These are phyloP conservation scores for Pulveroboletus sp. DNA, from an alignment of 768 basidiomycete genomes.

Conservation along the genomic window DNA sequence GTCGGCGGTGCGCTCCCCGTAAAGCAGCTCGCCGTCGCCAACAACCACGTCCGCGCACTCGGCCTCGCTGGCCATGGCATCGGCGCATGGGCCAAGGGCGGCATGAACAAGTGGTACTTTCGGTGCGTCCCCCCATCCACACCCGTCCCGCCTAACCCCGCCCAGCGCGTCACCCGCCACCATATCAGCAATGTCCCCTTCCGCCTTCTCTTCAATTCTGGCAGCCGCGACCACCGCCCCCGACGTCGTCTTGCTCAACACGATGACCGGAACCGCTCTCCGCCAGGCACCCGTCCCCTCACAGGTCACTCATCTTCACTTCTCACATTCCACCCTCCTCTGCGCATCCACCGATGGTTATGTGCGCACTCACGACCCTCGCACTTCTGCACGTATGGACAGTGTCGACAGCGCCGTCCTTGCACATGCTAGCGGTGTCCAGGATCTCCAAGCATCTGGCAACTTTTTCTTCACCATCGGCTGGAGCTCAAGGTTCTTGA, in stretches of 20 bases:
- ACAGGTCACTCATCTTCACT: conserved; percentile 58
- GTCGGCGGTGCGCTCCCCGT: conserved; percentile 67
- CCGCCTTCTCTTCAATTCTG: conserved; percentile 48
- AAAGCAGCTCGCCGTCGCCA: conserved; percentile 70
- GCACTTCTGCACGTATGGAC: conserved; percentile 50
- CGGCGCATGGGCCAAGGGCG: conserved; percentile 81
- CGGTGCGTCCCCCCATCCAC: conserved; percentile 40
- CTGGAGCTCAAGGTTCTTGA: conserved; percentile 68
- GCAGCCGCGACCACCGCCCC: conserved; percentile 55
- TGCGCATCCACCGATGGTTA: conserved; percentile 72
- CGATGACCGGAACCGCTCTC: conserved; percentile 62
- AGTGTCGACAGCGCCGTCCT: conserved; percentile 54
- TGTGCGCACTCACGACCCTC: conserved; percentile 65
- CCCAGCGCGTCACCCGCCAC: conserved; percentile 31
- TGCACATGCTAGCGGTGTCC: conserved; percentile 79
- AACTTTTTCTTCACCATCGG: conserved; percentile 86
- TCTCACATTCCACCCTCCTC: conserved; percentile 58
- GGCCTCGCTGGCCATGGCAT: conserved; percentile 58
- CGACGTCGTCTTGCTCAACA: conserved; percentile 67
- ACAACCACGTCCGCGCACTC: conserved; percentile 69
- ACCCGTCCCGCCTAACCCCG: conserved; percentile 9
- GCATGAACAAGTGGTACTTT: conserved; percentile 78
- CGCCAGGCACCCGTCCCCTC: conserved; percentile 56
- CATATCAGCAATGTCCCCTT: conserved; percentile 43
- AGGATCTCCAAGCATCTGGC: conserved; percentile 74